These are phyloP conservation scores for Paracoccidioides brasiliensis DNA, from an alignment of 2,329 filamentous ascomycete genomes.

Conservation along the genomic window DNA sequence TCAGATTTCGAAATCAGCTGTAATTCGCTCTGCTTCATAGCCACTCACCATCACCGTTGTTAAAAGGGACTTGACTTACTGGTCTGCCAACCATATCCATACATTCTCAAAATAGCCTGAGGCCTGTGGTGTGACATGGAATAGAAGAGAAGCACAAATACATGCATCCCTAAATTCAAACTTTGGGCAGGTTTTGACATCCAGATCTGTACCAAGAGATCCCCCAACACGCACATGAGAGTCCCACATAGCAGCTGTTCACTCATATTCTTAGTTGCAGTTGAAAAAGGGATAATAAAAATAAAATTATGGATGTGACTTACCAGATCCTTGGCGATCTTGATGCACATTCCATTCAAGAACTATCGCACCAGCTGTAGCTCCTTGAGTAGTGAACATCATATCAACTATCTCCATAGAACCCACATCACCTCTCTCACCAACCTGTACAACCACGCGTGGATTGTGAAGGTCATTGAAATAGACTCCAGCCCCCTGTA, in stretches of 20 bases:
- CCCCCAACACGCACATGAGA: slow-evolving; percentile 29
- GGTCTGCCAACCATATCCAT: slow-evolving; percentile 15
- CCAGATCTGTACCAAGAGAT: slow-evolving; percentile 22
- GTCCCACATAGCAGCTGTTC: slow-evolving; percentile 18
- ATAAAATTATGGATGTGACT: neutral
- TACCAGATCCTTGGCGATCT: slow-evolving; percentile 17
- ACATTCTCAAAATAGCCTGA: slow-evolving; percentile 18
- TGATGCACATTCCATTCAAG: slow-evolving; percentile 26
- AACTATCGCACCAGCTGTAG: slow-evolving; percentile 24
- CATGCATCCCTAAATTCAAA: slow-evolving; percentile 13
- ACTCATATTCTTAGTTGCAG: neutral
- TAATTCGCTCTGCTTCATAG: neutral
- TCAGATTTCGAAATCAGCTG: neutral
- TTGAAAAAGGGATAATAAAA: neutral
- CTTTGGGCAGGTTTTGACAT: slow-evolving; percentile 20
- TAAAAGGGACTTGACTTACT: neutral
- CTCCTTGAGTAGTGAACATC: slow-evolving; percentile 22
- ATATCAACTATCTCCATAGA: slow-evolving; percentile 27
- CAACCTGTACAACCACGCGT: slow-evolving; percentile 15
- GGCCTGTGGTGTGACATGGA: slow-evolving; percentile 49
- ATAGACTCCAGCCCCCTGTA: slow-evolving; percentile 19
- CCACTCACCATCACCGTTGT: neutral
- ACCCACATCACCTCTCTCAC: slow-evolving; percentile 18
- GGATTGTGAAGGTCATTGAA: slow-evolving; percentile 19
- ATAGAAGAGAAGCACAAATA: slow-evolving; percentile 36